Base-by-base conservation (phyloP, 148 eudicot genomes). In the Silene conica region DNA sequence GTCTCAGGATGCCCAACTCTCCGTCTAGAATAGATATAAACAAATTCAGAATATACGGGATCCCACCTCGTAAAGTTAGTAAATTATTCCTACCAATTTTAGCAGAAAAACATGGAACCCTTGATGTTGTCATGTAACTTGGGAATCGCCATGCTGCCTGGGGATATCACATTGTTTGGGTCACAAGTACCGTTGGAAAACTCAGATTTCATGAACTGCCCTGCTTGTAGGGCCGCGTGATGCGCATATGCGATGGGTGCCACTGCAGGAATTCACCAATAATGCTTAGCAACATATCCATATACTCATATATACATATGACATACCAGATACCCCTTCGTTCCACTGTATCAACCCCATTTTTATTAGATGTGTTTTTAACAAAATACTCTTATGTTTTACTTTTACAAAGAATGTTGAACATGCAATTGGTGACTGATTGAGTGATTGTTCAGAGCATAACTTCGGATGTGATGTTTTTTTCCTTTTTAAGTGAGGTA, bases 171-270 rank as follows among this genome's bases (percentile, higher is more conserved):
- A 78, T 80, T 80, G 34, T 81, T 72, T 46, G 78, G 78, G 28
- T 85, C 86, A 12, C 88, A 84, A 46, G 73, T 66, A 25, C 78
- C 75, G 66, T 89, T 89, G 8, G 75, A 75, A 6, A 73, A 68
- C n/a, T 83, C 88, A 54, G 78, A 77, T 79, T 88, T 89, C 71
- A 87, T 22, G 57, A 89, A 86, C 79, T 88, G 88, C 13, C 88
- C 87, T 80, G 86, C 78, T 83, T 89, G 94, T 57, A 74, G 86
- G 13, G 97, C 97, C 18, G 97, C 94, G 70, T 87, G 97, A 72
- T 92, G 97, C 10, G 97, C 97, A 79, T 96, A 96, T 60, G 84
- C 83, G 79, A 96, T 80, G 45, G 99, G 99, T 72, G 99, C 97
- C 79, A 89, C 99, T 92, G 86, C 73, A 83, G 28, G 20, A 63